Conservation (phyloP, 2,329 filamentous ascomycete genomes). For the Colletotrichum gigasporum region DNA sequence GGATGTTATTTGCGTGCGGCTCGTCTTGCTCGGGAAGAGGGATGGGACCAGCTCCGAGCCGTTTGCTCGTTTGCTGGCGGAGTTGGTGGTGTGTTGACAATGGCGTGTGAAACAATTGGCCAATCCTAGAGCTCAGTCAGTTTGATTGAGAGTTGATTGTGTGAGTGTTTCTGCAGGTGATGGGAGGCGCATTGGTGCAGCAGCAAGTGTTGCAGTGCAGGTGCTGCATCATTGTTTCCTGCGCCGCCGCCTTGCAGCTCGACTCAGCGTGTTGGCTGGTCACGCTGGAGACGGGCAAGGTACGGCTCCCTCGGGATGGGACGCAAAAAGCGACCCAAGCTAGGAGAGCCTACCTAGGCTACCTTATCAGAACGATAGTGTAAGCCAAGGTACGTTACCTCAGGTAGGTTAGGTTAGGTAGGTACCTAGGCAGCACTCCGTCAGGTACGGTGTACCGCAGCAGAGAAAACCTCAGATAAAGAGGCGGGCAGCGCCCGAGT, state of each 20-base stretch:
- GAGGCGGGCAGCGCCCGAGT: slow-evolving; percentile 10
- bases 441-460: no score
- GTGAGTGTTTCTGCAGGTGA: background rate
- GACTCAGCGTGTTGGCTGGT: background rate
- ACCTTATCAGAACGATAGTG: no score
- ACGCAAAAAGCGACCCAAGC: background rate
- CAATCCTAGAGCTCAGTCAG: background rate
- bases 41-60: background rate
- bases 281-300: background rate
- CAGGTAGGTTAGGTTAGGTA: no score
- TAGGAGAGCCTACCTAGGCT: no score
- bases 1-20: background rate
- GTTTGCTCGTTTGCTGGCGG: background rate
- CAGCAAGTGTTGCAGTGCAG: background rate
- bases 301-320: background rate
- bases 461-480: background rate
- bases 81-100: background rate
- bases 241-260: background rate
- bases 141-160: background rate
- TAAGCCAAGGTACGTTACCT: no score
- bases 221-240: background rate
- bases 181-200: background rate
- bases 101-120: background rate
- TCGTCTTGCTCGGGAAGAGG: background rate
- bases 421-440: no score